These are phyloP conservation scores for Triticum monococcum DNA, from an alignment of 176 grass and related monocot species.

Conservation along the genomic window DNA sequence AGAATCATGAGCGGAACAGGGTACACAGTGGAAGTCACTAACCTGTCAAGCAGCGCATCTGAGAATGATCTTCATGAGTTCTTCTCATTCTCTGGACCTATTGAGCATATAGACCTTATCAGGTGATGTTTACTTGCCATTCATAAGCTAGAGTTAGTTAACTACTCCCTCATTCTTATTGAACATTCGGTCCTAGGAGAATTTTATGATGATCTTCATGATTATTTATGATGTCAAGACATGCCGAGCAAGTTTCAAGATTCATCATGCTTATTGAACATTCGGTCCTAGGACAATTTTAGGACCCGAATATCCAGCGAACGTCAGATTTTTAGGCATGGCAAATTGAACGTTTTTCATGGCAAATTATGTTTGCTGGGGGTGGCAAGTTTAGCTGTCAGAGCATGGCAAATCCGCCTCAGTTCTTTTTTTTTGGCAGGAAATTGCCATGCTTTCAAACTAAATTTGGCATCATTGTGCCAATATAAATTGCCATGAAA, in stretches of 20 bases:
- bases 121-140: constrained; percentile 42
- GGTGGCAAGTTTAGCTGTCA: no score
- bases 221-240: not conserved
- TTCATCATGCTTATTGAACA: constrained; percentile 6
- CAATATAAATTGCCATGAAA: no score
- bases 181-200: no score
- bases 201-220: no score
- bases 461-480: no score
- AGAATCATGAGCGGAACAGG: constrained; percentile 69
- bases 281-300: not conserved
- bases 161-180: not conserved
- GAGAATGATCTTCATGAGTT: constrained; percentile 84
- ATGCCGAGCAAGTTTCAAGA: not conserved
- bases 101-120: constrained; percentile 91
- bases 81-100: constrained; percentile 95
- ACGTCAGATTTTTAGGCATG: no score
- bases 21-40: constrained; percentile 86
- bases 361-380: no score
- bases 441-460: no score
- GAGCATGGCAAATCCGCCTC: no score
- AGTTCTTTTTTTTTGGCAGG: no score
- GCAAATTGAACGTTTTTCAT: no score
- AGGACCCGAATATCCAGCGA: no score
- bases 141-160: not conserved
- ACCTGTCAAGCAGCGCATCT: constrained; percentile 67